A percentile compares a stretch with the other conserved stretches of the same genome.
These are phyloP conservation scores for Boletus huronensis DNA, from an alignment of 768 basidiomycete species.

Conservation along the genomic window DNA sequence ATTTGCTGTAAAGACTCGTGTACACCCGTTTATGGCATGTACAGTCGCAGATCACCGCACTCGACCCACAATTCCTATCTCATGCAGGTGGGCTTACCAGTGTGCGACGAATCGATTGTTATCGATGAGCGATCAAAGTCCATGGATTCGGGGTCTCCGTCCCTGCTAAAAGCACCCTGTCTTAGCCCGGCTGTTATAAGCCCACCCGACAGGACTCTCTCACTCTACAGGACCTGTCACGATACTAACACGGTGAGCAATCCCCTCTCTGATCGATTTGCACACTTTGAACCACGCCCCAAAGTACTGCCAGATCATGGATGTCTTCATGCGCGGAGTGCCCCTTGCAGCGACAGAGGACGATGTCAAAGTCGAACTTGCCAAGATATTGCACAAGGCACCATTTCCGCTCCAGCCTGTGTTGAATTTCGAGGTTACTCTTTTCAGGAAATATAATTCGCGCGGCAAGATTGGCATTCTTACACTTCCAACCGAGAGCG, in stretches of 20 bases:
- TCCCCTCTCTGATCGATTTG: background rate
- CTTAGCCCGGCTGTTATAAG: conserved; percentile 14
- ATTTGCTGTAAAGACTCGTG: background rate
- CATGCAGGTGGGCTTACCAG: background rate
- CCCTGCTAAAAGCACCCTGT: background rate
- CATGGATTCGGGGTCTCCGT: background rate
- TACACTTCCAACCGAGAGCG: conserved; percentile 23
- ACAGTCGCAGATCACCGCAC: conserved; percentile 11
- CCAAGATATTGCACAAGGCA: conserved; percentile 31
- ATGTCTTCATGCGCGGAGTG: conserved; percentile 35
- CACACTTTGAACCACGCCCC: background rate
- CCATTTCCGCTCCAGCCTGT: conserved; percentile 28
- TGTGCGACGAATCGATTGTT: conserved; percentile 4
- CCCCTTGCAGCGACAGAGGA: conserved; percentile 26
- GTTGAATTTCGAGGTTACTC: conserved; percentile 34
- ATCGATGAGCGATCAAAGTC: conserved; percentile 16
- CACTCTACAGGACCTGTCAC: conserved; percentile 5
- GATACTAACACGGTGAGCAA: conserved; percentile 19
- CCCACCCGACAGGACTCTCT: background rate
- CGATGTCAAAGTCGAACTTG: conserved; percentile 33
- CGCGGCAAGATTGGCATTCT: conserved; percentile 32
- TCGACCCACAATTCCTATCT: conserved; percentile 1
- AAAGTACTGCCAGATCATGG: conserved; percentile 25
- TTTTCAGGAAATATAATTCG: conserved; percentile 24
- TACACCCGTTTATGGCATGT: background rate